Percentiles rank a stretch among this genome's conserved stretches.
phyloP scores from a whole-genome alignment of 208 protist genomes.

The Acanthamoeba healyi region DNA sequence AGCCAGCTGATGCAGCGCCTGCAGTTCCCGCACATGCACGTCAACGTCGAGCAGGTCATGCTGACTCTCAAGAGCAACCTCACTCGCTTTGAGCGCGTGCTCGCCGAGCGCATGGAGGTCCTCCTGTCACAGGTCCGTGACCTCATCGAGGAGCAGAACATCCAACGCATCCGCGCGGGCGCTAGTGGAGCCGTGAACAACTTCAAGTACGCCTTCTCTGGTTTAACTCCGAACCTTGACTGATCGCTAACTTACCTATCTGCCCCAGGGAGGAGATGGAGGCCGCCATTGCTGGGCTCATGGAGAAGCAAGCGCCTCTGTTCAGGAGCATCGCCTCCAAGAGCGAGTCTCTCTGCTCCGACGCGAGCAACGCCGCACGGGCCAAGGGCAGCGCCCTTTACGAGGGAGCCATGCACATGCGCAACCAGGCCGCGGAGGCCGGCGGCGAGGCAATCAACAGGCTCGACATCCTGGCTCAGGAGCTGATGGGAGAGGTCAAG shows the following conservation, averaged over 20 bases:
- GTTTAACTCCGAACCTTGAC: not conserved
- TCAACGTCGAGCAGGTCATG: slow-evolving; percentile 26
- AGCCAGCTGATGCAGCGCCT: not conserved
- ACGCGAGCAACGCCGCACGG: not conserved
- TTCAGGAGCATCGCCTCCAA: slow-evolving; percentile 24
- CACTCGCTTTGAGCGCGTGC: slow-evolving; percentile 11
- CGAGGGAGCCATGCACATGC: slow-evolving; percentile 5
- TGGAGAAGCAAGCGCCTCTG: slow-evolving; percentile 1
- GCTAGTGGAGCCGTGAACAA: slow-evolving; percentile 13
- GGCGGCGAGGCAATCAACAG: not conserved
- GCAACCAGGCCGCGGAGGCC: not conserved
- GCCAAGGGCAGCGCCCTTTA: slow-evolving; percentile 29
- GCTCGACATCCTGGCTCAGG: slow-evolving; percentile 27
- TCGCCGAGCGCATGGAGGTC: slow-evolving; percentile 24
- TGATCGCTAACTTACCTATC: not conserved
- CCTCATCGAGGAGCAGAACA: slow-evolving; percentile 36
- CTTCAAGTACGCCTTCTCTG: not conserved
- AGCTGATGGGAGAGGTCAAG: slow-evolving; percentile 32
- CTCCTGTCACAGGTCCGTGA: not conserved
- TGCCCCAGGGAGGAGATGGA: slow-evolving; percentile 37
- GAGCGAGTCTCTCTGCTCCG: slow-evolving; percentile 17
- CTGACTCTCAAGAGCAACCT: not conserved
- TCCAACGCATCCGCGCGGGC: not conserved
- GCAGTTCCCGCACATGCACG: not conserved
- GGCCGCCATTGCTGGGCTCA: slow-evolving; percentile 1